Base-by-base conservation (phyloP, 768 basidiomycete species). In the Rubroboletus satanas region DNA sequence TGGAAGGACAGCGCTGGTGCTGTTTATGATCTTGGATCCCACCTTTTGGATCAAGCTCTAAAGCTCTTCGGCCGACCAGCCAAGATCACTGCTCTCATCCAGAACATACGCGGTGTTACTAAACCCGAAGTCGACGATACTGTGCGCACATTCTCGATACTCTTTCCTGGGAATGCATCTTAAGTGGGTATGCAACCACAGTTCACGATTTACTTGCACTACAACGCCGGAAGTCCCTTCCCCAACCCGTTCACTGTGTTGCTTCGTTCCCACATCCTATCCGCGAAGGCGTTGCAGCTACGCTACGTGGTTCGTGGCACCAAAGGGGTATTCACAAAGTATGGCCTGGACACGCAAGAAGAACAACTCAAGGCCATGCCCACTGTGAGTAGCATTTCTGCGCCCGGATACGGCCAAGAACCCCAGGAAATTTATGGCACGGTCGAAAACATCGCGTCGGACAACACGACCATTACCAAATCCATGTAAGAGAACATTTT, bases 1-100 rank as follows among this genome's bases (percentile, higher is more conserved):
- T 96, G 92, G 93, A 93, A 93, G 69, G 90, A 93, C 55, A 69
- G 79, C 31, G 75, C 82, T 1, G 88, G 90, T 5, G 75, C 81
- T 28, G 81, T 84, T 3, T 94, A 84, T 67, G 90, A 94, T 67
- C 77, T 94, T 21, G 91, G 88, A 5, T 73, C 87, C 8, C 90
- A 94, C 68, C 76, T 92, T 28, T 82, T 93, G 59, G 90, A 93
- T 72, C 90, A 93, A 69, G 77, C 82, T 6, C 73, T 93, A 31
- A 74, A 75, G 10, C 77, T 94, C 39, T 93, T 93, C 64, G 93
- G 92, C 36, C 75, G 82, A 46, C 92, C 93, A 0, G 65, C 77
- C 32, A 81, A 70, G 53, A 69, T 94, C 28, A 87, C 86, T 5
- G 88, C 84, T 1, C 82, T 88, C 63, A 74, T 85, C 26, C 80